Evolutionary conservation across 2,329 filamentous ascomycete genomes (phyloP), one percentile per base, ranked within the genome.

Genomic region (Colletotrichum sp.): DNA sequence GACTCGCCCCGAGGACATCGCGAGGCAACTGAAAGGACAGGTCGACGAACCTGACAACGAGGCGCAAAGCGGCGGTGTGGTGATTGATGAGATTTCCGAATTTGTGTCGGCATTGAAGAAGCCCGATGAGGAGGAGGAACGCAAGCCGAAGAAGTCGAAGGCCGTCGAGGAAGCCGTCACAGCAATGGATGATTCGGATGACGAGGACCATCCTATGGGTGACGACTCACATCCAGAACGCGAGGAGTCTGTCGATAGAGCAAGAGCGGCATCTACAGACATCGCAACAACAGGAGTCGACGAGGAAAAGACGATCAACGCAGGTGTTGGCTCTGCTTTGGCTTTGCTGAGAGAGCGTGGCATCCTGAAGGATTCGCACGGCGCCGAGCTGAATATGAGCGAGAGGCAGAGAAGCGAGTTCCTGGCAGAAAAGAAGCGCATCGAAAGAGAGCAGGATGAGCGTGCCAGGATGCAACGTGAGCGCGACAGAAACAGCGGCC

Each of bases 81-180:
- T 98, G n/a, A 96, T 99, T 73, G 96, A 98, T 76, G 97, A 98
- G 82, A 98, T 96, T 1, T 96, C 96, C 0, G 96, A 98, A 80
- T 99, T 99, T 80, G 94, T 99, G 34, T 94, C 96, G 30, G 95
- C 95, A 71, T 86, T 99, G 71, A 94, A 93, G 81, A 94, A 93
- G 74, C 92, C 93, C 16, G 90, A 88, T 24, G 88, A 89, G 9
- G 86, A 89, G 5, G 89, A 91, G 71, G 87, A 89, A 16, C 90
- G 82, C 86, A 94, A 84, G 85, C 90, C 81, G 78, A 88, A 82
- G 81, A 89, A 84, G 81, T 83, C 84, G 75, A 87, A 83, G 72
- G 74, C 82, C 34, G 82, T 82, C 18, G 82, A 84, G 12, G 83
- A 86, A 52, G 84, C 83, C 6, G 82, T 86, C 30, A 89, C 88